Evolutionary conservation across 2,329 filamentous ascomycete species (phyloP), one percentile per base, ranked within the genome.

Genomic region (Nigrospora sphaerica): DNA sequence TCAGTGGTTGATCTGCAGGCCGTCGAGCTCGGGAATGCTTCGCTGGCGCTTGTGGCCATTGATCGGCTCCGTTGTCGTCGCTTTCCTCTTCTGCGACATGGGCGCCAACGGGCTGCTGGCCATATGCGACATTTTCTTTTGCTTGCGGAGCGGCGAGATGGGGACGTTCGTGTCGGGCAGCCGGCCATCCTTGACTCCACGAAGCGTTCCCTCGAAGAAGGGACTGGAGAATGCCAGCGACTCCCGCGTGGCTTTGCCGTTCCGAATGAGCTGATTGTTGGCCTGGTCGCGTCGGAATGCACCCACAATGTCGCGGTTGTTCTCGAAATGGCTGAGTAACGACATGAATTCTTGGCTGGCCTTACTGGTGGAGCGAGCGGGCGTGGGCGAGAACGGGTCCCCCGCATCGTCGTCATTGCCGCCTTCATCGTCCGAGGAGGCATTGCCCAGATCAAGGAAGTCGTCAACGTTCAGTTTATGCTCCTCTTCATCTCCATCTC

Each of bases 231-330:
- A 80, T 42, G 78, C 74, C 23, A 86, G 70, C 35, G 82, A 81
- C 55, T 85, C 77, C 47, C 77, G 68, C 34, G 78, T 81, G 18
- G 77, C 78, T 56, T 80, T 75, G 58, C 75, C 78, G 65, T 77
- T 80, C 52, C 77, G 63, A 48, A 81, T 78, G 49, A 81, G 68
- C 54, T 80, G 75, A 59, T 79, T 74, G 59, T 80, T 78, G 71
- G 72, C 81, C 61, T 79, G 81, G 62, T 79, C 83, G 52, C 73
- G 80, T 46, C 86, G 86, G 73, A 93, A 95, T 1, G 87, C 85
- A 34, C 86, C 86, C 33, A 93, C 86, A 13, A 85, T 80, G 47
- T 83, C 78, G 10, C 74, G 66, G 48, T 80, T 79, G 53, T 81
- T 78, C 57, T 85, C 81, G 35, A 90, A 80, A 54, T 85, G 83